Conservation (phyloP, 1,284 basidiomycete species). For the Tremellales sp. region DNA sequence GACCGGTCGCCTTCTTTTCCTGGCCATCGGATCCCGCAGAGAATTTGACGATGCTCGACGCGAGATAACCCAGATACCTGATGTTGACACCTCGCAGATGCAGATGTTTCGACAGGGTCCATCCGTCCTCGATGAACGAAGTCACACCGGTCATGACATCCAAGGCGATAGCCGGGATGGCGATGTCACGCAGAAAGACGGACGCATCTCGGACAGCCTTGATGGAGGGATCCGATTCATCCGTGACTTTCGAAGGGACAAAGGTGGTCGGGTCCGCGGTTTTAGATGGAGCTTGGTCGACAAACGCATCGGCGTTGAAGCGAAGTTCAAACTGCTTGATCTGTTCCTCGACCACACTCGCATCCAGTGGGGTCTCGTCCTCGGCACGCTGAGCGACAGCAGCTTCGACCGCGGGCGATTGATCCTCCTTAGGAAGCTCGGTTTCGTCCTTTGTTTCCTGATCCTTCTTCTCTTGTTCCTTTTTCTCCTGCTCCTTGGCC, state of each 20-base stretch:
- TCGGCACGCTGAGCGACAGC: conserved; percentile 28
- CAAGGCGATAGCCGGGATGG: conserved; percentile 51
- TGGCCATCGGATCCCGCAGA: conserved; percentile 37
- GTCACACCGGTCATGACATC: conserved; percentile 52
- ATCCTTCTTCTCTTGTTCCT: conserved; percentile 10
- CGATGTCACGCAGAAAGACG: conserved; percentile 52
- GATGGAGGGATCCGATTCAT: conserved; percentile 53
- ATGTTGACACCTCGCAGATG: conserved; percentile 59
- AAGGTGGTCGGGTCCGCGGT: conserved; percentile 16
- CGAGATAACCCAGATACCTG: conserved; percentile 54
- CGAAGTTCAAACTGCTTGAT: conserved; percentile 48
- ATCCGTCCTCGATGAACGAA: conserved; percentile 53
- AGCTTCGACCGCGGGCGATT: conserved; percentile 23
- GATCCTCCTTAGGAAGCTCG: conserved; percentile 45
- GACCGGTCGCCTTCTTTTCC: conserved; percentile 28
- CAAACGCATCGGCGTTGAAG: conserved; percentile 60
- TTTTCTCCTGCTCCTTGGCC: conserved; percentile 22
- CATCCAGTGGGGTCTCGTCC: conserved; percentile 26
- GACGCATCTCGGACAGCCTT: conserved; percentile 55
- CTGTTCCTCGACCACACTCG: conserved; percentile 15
- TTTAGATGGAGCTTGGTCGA: conserved; percentile 46
- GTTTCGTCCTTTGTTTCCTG: conserved; percentile 45
- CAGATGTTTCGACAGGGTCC: conserved; percentile 52
- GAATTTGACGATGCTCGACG: conserved; percentile 49
- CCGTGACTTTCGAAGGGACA: conserved; percentile 40